A percentile compares a stretch with the other conserved stretches of the same genome.
Evolutionary conservation across 306 rosid species (phyloP).

Genomic region (Gillenia trifoliata): DNA sequence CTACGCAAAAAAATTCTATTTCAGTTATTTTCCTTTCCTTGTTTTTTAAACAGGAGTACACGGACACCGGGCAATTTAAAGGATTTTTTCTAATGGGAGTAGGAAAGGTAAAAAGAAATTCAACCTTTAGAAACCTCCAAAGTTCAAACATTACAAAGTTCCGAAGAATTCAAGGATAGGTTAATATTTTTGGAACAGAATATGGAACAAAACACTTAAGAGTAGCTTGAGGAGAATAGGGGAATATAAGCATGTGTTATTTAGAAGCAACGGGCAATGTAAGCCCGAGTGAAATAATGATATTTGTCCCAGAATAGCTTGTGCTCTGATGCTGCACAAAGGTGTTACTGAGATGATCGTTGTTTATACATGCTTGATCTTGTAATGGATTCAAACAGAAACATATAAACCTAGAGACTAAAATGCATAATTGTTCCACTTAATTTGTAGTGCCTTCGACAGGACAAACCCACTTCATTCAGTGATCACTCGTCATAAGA

Average conservation of each 20-base stretch:
- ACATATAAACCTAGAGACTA: neutral
- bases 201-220: neutral
- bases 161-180: neutral
- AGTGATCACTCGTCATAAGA: neutral
- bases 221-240: neutral
- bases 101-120: neutral
- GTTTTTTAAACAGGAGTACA: neutral
- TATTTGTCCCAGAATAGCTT: neutral
- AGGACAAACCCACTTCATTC: neutral
- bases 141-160: neutral
- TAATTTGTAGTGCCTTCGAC: neutral
- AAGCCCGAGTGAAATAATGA: neutral
- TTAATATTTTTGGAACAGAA: neutral
- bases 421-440: neutral
- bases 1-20: neutral
- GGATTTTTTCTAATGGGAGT: neutral
- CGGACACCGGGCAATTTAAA: neutral
- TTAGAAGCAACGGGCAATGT: neutral
- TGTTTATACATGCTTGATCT: neutral
- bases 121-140: neutral
- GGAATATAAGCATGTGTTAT: neutral
- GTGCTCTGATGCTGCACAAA: neutral
- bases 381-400: conserved; percentile 4
- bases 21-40: neutral
- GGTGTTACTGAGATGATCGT: neutral